These are phyloP conservation scores for Purshia tridentata DNA, from an alignment of 306 rosid species.

Conservation along the genomic window DNA sequence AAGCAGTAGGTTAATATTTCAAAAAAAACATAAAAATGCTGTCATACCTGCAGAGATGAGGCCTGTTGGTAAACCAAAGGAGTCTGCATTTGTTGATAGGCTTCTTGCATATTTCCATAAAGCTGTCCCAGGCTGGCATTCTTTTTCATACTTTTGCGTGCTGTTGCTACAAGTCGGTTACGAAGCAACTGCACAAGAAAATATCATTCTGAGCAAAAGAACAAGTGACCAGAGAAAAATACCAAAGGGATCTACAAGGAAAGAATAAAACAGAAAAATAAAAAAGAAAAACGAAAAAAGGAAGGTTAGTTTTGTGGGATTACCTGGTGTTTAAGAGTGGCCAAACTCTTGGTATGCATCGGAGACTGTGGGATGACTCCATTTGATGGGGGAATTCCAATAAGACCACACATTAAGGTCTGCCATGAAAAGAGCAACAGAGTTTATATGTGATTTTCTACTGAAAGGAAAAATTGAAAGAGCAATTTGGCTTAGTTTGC, in stretches of 20 bases:
- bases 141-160: constrained; percentile 64
- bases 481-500: constrained; percentile 14
- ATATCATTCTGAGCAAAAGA: constrained; percentile 10
- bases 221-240: background rate
- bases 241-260: background rate
- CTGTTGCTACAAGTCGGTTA: constrained; percentile 68
- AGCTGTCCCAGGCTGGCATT: constrained; percentile 93
- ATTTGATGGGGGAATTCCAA: constrained; percentile 93
- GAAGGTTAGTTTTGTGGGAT: constrained; percentile 1
- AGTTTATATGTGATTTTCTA: background rate
- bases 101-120: constrained; percentile 96
- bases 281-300: background rate
- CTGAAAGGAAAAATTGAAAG: background rate
- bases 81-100: constrained; percentile 91
- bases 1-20: background rate
- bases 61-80: constrained; percentile 79
- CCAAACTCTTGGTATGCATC: constrained; percentile 97
- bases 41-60: constrained; percentile 50
- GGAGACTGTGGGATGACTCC: constrained; percentile 99
- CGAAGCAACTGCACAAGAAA: constrained; percentile 70
- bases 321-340: constrained; percentile 99
- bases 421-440: constrained; percentile 27
- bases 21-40: background rate
- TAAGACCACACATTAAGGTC: constrained; percentile 92
- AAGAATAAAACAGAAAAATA: background rate